Evolutionary conservation across 148 eudicot species (phyloP).

Genomic region (Camellia granthamiana): DNA sequence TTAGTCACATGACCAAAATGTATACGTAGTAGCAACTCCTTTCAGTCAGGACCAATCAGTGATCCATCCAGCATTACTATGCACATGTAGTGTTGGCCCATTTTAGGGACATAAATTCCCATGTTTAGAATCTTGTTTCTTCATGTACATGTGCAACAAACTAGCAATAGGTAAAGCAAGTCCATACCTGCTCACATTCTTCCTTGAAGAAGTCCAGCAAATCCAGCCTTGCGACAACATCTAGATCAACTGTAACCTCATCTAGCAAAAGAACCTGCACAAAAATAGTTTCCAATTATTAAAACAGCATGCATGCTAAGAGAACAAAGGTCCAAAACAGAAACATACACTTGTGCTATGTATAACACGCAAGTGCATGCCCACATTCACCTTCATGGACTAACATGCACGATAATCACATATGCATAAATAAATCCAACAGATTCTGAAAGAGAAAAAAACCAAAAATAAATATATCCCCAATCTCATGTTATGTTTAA

Average conservation of each 20-base stretch:
- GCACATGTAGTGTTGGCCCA: background rate
- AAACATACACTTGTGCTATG: background rate
- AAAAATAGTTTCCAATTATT: background rate
- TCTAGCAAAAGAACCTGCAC: slow-evolving; percentile 87
- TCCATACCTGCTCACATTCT: slow-evolving; percentile 86
- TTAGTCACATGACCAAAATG: too few relatives aligned
- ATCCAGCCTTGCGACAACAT: slow-evolving; percentile 94
- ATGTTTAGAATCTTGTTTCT: background rate
- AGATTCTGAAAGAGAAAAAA: background rate
- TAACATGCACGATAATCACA: background rate
- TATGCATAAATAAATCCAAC: background rate
- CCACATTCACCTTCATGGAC: background rate
- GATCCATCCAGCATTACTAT: background rate
- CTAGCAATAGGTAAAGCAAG: slow-evolving; percentile 3
- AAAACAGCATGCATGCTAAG: background rate
- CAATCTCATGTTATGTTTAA: background rate
- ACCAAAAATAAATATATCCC: too few relatives aligned
- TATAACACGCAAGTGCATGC: background rate
- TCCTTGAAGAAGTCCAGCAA: slow-evolving; percentile 81
- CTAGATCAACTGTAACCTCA: slow-evolving; percentile 93
- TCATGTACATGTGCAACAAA: slow-evolving; percentile 11
- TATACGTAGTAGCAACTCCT: too few relatives aligned
- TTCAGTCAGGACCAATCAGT: background rate
- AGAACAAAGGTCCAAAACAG: background rate
- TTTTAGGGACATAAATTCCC: background rate